phyloP scores from a whole-genome alignment of 257 asterid species.

The Solanum acaule region DNA sequence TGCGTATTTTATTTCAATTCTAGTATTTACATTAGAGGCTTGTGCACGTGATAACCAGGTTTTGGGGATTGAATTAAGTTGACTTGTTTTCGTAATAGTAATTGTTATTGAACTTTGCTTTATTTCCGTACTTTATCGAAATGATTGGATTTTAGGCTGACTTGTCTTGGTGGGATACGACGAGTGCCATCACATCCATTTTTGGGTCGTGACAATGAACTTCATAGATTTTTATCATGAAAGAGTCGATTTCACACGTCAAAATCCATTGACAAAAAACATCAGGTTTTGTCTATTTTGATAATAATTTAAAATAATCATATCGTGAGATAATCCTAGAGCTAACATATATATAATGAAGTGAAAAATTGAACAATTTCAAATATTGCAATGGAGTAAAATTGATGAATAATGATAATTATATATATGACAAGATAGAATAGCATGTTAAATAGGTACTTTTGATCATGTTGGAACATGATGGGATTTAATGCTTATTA shows the following conservation, averaged over 20 bases:
- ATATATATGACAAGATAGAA: background rate
- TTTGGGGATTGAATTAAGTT: no score
- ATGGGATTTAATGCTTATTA: slow-evolving; percentile 3
- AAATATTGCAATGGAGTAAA: background rate
- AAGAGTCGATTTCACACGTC: background rate
- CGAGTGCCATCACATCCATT: no score
- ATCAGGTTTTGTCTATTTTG: rapidly evolving
- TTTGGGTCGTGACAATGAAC: no score
- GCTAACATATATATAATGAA: background rate
- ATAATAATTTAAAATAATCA: background rate
- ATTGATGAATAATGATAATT: background rate
- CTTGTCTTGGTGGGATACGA: no score
- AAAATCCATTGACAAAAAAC: background rate
- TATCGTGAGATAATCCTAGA: background rate
- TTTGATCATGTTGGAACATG: background rate
- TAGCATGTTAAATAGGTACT: background rate
- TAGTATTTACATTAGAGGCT: no score
- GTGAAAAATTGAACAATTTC: background rate
- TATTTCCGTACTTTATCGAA: no score
- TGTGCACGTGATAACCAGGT: no score
- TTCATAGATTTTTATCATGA: background rate
- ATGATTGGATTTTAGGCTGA: no score
- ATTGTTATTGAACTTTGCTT: no score
- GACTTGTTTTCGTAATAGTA: no score
- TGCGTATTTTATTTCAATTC: no score